Conservation (phyloP, 805 yeast genomes). For the Suhomyces sp. region DNA sequence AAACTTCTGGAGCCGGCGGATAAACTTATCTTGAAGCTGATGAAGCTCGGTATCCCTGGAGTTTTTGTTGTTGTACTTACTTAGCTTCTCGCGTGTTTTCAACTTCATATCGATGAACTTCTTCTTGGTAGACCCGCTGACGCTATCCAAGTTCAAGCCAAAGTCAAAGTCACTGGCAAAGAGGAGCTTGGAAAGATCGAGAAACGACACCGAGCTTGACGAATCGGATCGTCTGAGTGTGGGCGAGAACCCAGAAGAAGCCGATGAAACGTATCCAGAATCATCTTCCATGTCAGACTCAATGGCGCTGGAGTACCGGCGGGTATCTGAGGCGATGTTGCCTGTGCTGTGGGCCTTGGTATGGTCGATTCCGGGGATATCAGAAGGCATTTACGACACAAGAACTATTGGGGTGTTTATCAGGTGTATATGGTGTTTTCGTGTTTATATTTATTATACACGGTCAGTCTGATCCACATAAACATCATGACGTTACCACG, state of each 20-base stretch:
- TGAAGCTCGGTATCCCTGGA: conserved; percentile 23
- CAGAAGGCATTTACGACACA: not conserved
- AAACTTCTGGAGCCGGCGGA: conserved; percentile 30
- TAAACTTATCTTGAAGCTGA: conserved; percentile 29
- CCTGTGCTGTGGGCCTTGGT: not conserved
- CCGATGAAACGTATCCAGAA: not conserved
- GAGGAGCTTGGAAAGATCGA: conserved; percentile 37
- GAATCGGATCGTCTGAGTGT: conserved; percentile 13
- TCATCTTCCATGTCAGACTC: conserved; percentile 2
- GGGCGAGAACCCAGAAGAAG: conserved; percentile 1
- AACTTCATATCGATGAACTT: conserved; percentile 34
- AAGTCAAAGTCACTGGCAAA: conserved; percentile 43
- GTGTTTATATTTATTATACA: not conserved
- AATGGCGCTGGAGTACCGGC: not conserved
- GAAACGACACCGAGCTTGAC: conserved; percentile 25
- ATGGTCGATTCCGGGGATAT: not conserved
- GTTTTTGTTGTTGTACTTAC: conserved; percentile 20
- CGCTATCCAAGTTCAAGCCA: conserved; percentile 36
- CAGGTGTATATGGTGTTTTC: too few relatives aligned
- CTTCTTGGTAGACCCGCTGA: conserved; percentile 35
- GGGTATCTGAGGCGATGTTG: not conserved
- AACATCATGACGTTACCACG: not conserved
- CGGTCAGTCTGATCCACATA: not conserved
- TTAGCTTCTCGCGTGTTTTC: conserved; percentile 31
- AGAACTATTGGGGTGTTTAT: too few relatives aligned